Percentiles rank a stretch among this genome's conserved stretches.
These are phyloP conservation scores for Candida pseudoviswanathii DNA, from an alignment of 1,139 yeast species.

Conservation along the genomic window DNA sequence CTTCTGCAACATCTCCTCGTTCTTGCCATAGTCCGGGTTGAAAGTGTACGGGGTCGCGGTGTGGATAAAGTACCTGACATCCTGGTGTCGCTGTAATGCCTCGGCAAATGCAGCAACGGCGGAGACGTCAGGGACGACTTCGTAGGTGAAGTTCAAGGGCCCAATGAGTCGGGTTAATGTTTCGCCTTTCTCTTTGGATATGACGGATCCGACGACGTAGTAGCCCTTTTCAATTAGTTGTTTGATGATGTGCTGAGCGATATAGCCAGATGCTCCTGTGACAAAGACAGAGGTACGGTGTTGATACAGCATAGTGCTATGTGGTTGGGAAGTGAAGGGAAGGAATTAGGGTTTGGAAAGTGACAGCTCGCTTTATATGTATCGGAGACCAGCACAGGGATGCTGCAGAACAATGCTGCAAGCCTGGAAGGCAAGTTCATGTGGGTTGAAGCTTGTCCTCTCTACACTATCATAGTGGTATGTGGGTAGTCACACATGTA, in stretches of 20 bases:
- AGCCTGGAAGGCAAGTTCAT: neutral
- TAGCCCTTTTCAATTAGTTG: constrained; percentile 24
- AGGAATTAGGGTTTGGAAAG: too few species aligned
- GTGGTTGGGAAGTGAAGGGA: too few species aligned
- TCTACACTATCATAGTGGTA: too few species aligned
- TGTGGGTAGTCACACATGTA: too few species aligned
- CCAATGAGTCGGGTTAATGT: constrained; percentile 31
- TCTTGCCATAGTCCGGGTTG: constrained; percentile 25
- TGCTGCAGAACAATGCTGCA: neutral
- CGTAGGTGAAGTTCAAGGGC: constrained; percentile 36
- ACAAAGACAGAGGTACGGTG: constrained; percentile 33
- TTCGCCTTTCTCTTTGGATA: constrained; percentile 27
- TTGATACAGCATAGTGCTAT: neutral
- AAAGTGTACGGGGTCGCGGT: constrained; percentile 29
- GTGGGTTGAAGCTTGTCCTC: neutral
- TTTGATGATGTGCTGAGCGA: constrained; percentile 42
- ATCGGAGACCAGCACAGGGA: neutral
- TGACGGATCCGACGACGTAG: constrained; percentile 28
- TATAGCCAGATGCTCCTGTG: constrained; percentile 59
- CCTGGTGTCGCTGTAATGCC: constrained; percentile 47
- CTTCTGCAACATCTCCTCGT: constrained; percentile 30
- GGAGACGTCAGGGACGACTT: constrained; percentile 52
- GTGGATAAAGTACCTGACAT: constrained; percentile 55
- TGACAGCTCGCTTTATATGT: too few species aligned
- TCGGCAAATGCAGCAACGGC: constrained; percentile 54